A percentile compares a stretch with the other conserved stretches of the same genome.
phyloP scores from a whole-genome alignment of 163 green algal genomes.

The Scenedesmus sp. region DNA sequence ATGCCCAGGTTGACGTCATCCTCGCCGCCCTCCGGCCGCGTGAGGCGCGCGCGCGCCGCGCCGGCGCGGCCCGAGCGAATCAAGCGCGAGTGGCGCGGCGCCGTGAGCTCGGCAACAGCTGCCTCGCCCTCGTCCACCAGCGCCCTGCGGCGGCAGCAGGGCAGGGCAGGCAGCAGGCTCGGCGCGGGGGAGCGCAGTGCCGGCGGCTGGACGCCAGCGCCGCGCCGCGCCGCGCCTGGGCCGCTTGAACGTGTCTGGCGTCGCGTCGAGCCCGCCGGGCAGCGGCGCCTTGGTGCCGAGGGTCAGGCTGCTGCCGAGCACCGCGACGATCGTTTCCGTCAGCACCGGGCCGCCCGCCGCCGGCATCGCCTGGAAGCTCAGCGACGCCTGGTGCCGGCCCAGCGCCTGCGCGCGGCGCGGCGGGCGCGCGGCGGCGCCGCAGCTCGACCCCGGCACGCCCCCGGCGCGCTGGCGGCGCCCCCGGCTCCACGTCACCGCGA shows the following conservation, averaged over 20 bases:
- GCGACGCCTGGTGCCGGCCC: conserved; percentile 1
- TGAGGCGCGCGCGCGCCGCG: conserved; percentile 20
- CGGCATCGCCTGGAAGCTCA: conserved; percentile 22
- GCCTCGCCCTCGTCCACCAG: conserved; percentile 40
- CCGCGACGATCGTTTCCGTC: conserved; percentile 3
- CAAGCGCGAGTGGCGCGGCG: conserved; percentile 2
- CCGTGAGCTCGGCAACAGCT: conserved; percentile 2
- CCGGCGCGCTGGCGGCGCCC: no score
- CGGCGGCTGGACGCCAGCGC: no score
- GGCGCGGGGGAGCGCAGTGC: neutral
- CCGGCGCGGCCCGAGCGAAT: conserved; percentile 27
- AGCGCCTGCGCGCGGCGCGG: conserved; percentile 14
- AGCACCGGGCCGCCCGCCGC: neutral
- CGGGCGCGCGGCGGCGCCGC: no score
- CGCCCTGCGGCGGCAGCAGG: conserved; percentile 12
- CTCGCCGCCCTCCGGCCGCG: conserved; percentile 38
- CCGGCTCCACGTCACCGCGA: no score
- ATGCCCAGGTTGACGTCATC: conserved; percentile 68
- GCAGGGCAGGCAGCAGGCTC: neutral
- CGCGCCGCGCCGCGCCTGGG: no score
- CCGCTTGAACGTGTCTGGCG: conserved; percentile 35
- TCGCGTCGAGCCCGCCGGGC: conserved; percentile 25
- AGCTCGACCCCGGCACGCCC: no score
- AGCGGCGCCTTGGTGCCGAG: conserved; percentile 25
- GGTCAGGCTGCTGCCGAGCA: conserved; percentile 26